Percentiles rank a stretch among this genome's conserved stretches.
Evolutionary conservation across 306 rosid species (phyloP).

Genomic region (Cicer pinnatifidum): DNA sequence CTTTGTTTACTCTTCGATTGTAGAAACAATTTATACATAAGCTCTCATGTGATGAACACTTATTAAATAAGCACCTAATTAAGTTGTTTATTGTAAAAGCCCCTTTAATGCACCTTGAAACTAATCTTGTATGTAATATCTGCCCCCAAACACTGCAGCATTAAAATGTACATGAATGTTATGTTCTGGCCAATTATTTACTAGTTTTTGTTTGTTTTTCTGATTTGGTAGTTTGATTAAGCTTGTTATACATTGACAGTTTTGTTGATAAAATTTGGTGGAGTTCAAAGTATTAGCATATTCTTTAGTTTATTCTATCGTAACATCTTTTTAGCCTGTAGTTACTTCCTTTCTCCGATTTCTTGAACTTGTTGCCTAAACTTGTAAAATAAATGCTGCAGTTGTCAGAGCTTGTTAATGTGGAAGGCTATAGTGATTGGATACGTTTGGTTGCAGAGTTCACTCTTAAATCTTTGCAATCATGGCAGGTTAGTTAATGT

Average conservation of each 20-base stretch:
- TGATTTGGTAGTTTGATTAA: slow-evolving; percentile 21
- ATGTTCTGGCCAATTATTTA: slow-evolving; percentile 4
- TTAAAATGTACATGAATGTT: slow-evolving; percentile 11
- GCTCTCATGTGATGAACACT: not conserved
- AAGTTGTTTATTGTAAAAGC: slow-evolving; percentile 10
- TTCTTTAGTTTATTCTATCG: slow-evolving; percentile 20
- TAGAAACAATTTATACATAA: not conserved
- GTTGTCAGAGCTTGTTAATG: slow-evolving; percentile 96
- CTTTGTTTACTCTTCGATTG: not conserved
- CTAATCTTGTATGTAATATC: not conserved
- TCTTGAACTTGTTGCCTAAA: slow-evolving; percentile 17
- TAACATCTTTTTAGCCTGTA: slow-evolving; percentile 2
- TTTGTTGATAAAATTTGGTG: slow-evolving; percentile 14
- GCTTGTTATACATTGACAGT: slow-evolving; percentile 7
- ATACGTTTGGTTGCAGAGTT: slow-evolving; percentile 95
- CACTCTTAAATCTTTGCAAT: slow-evolving; percentile 92
- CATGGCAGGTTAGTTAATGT: slow-evolving; percentile 82
- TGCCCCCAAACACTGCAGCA: slow-evolving; percentile 25
- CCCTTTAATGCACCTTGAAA: slow-evolving; percentile 13
- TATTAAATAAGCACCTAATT: not conserved
- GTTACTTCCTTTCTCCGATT: slow-evolving; percentile 6
- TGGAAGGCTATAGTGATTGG: slow-evolving; percentile 99
- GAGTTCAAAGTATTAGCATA: slow-evolving; percentile 1
- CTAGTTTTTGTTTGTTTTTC: slow-evolving; percentile 7
- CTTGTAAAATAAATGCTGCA: slow-evolving; percentile 49